A percentile compares a stretch with the other conserved stretches of the same genome.
These are phyloP conservation scores for Dioscorea alata DNA, from an alignment of 106 monocot genomes.

Conservation along the genomic window DNA sequence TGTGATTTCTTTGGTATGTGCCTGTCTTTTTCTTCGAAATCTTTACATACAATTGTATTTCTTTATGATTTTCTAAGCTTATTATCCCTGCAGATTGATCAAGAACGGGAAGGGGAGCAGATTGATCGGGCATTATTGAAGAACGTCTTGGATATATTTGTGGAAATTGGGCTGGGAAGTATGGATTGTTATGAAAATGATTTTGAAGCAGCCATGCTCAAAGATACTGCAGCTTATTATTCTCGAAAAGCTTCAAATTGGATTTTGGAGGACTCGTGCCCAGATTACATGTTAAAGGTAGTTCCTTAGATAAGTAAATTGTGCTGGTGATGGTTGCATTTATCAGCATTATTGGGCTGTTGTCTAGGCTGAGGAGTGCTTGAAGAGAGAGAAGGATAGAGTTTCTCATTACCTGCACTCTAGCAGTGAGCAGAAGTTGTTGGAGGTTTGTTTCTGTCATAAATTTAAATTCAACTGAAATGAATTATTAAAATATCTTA, in stretches of 20 bases:
- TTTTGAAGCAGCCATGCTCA: slow-evolving; percentile 63
- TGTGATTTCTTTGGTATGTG: slow-evolving; percentile 74
- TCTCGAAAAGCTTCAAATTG: slow-evolving; percentile 75
- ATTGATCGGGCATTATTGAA: slow-evolving; percentile 83
- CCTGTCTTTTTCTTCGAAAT: background rate
- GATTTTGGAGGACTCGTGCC: slow-evolving; percentile 82
- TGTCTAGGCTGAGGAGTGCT: slow-evolving; percentile 76
- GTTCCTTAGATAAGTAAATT: background rate
- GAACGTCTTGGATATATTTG: slow-evolving; percentile 85
- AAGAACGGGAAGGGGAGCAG: slow-evolving; percentile 88
- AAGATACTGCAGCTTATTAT: slow-evolving; percentile 62
- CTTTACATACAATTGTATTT: background rate
- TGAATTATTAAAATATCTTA: no score
- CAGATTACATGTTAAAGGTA: slow-evolving; percentile 93
- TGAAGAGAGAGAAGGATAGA: slow-evolving; percentile 77
- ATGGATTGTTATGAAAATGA: slow-evolving; percentile 79
- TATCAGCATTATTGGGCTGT: background rate
- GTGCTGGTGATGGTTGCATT: background rate
- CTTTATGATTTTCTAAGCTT: slow-evolving; percentile 1
- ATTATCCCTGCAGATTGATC: slow-evolving; percentile 55
- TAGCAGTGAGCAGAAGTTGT: slow-evolving; percentile 79
- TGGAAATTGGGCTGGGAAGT: slow-evolving; percentile 71
- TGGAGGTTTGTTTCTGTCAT: slow-evolving; percentile 47
- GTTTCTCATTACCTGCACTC: slow-evolving; percentile 74
- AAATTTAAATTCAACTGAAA: no score